Percentiles rank a stretch among this genome's conserved stretches.
Conservation (phyloP, 306 rosid genomes). For the Lathyrus sativus region DNA sequence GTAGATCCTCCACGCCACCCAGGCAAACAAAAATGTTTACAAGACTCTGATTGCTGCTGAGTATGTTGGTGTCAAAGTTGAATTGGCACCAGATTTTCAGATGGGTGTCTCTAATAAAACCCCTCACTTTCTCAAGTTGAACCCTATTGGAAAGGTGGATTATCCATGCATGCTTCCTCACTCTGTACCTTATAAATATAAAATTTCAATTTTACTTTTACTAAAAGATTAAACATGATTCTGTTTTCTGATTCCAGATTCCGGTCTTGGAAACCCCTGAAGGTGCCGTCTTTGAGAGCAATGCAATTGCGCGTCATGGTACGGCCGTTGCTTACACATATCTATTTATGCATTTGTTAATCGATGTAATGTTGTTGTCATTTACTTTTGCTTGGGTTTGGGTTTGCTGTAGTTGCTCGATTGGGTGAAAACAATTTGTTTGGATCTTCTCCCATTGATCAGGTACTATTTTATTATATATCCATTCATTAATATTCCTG, state of each 20-base stretch:
- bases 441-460: slow-evolving; percentile 66
- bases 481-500: too few relatives aligned
- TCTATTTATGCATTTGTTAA: neutral
- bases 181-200: neutral
- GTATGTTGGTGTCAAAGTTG: slow-evolving; percentile 59
- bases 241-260: slow-evolving; percentile 43
- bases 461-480: too few relatives aligned
- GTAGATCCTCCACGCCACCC: slow-evolving; percentile 63
- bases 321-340: neutral
- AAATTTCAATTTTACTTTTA: neutral
- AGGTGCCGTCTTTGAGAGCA: slow-evolving; percentile 80
- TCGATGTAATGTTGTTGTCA: neutral
- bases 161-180: neutral
- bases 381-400: neutral
- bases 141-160: slow-evolving; percentile 80
- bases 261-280: slow-evolving; percentile 82
- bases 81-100: slow-evolving; percentile 53
- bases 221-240: neutral
- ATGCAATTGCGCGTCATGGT: slow-evolving; percentile 86
- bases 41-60: slow-evolving; percentile 68
- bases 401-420: slow-evolving; percentile 61
- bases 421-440: slow-evolving; percentile 50
- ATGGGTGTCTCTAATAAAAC: slow-evolving; percentile 76
- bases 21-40: slow-evolving; percentile 55
- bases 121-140: slow-evolving; percentile 75